phyloP scores from a whole-genome alignment of 208 protist species.

The Blastocrithidia nonstop region DNA sequence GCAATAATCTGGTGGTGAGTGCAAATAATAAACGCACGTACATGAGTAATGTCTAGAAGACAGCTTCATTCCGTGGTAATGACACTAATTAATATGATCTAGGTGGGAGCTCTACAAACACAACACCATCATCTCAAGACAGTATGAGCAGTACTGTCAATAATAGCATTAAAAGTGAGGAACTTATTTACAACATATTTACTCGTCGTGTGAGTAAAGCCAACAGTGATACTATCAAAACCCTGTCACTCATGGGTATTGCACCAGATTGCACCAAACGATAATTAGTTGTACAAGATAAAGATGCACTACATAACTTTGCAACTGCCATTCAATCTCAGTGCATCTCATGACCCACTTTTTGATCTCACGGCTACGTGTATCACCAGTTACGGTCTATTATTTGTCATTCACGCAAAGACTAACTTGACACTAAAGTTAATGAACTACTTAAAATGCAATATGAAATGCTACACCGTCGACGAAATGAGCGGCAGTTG shows the following conservation, averaged over 20 bases:
- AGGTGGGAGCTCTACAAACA: neutral
- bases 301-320: slow-evolving; percentile 18
- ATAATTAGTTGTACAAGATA: slow-evolving; percentile 26
- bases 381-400: slow-evolving; percentile 24
- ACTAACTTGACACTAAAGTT: neutral
- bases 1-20: no score
- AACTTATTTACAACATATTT: slow-evolving; percentile 75
- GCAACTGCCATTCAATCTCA: slow-evolving; percentile 18
- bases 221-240: slow-evolving; percentile 19
- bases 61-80: no score
- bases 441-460: neutral
- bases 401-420: slow-evolving; percentile 8
- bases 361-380: slow-evolving; percentile 29
- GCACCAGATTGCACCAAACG: slow-evolving; percentile 18
- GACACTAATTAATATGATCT: no score
- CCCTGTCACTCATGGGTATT: slow-evolving; percentile 45
- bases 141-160: neutral
- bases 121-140: slow-evolving; percentile 4
- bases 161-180: neutral
- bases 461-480: neutral
- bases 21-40: no score
- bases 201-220: slow-evolving; percentile 50
- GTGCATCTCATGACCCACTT: slow-evolving; percentile 35
- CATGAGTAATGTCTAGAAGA: no score
- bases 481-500: neutral